phyloP scores from a whole-genome alignment of 768 basidiomycete genomes.

The Hirschioporus abietinus region DNA sequence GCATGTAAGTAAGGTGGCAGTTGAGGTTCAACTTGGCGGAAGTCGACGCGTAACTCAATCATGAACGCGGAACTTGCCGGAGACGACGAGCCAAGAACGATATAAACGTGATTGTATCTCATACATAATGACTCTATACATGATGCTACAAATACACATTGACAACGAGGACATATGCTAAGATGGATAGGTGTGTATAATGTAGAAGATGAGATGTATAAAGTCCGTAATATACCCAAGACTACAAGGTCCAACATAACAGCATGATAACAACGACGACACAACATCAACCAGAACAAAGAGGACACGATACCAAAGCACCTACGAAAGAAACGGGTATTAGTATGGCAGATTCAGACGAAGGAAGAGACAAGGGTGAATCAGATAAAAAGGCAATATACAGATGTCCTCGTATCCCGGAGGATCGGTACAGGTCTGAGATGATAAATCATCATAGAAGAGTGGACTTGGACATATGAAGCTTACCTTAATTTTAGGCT shows the following conservation, averaged over 20 bases:
- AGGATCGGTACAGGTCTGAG: slow-evolving; percentile 76
- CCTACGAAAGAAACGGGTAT: slow-evolving; percentile 59
- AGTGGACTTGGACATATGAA: slow-evolving; percentile 12
- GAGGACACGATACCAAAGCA: slow-evolving; percentile 44
- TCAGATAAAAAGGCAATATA: slow-evolving; percentile 56
- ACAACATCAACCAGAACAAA: slow-evolving; percentile 26
- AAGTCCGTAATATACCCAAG: not conserved
- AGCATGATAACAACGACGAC: not conserved
- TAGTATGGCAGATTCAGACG: slow-evolving; percentile 9
- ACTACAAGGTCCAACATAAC: not conserved
- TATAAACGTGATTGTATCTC: not conserved
- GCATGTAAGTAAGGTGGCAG: too few species aligned
- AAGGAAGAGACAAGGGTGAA: slow-evolving; percentile 26
- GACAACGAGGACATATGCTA: not conserved
- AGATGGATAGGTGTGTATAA: not conserved
- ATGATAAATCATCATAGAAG: slow-evolving; percentile 54
- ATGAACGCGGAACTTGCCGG: too few species aligned
- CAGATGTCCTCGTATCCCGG: slow-evolving; percentile 45
- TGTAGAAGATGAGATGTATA: not conserved
- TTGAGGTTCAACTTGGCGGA: not conserved
- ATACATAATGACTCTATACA: not conserved
- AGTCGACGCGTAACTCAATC: not conserved
- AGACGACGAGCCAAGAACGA: too few species aligned
- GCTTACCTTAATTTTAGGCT: slow-evolving; percentile 11
- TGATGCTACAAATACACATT: not conserved